phyloP scores from a whole-genome alignment of 805 yeast species.

The Candida sphagnicola region DNA sequence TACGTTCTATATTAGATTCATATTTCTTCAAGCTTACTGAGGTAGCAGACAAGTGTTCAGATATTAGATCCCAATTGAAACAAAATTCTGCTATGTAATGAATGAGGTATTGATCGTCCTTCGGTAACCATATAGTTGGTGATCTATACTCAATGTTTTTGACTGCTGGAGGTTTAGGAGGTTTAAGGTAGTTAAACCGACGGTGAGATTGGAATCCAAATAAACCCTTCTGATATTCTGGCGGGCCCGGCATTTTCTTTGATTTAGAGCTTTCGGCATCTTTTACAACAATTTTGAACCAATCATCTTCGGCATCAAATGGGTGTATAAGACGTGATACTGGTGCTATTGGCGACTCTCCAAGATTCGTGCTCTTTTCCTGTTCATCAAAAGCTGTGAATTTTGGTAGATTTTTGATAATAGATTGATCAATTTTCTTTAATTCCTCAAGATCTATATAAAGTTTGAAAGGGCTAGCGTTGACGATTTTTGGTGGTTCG shows the following conservation, averaged over 20 bases:
- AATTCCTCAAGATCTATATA: constrained; percentile 39
- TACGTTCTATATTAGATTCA: constrained; percentile 83
- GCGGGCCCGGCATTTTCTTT: constrained; percentile 17
- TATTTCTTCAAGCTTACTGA: constrained; percentile 59
- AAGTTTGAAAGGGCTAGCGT: constrained; percentile 40
- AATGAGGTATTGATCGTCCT: constrained; percentile 79
- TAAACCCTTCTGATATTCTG: constrained; percentile 52
- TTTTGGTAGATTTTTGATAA: constrained; percentile 44
- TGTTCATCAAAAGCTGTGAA: constrained; percentile 44
- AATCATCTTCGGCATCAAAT: constrained; percentile 57
- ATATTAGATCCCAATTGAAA: constrained; percentile 90
- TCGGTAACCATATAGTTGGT: constrained; percentile 95
- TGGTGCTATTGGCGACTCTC: constrained; percentile 40
- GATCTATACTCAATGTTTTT: constrained; percentile 77
- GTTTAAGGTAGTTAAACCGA: constrained; percentile 63
- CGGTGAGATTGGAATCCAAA: constrained; percentile 51
- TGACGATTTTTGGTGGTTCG: constrained; percentile 3
- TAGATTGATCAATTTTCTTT: constrained; percentile 43
- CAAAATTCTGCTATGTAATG: constrained; percentile 80
- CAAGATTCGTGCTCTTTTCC: constrained; percentile 9
- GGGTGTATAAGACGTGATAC: constrained; percentile 66
- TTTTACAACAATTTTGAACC: constrained; percentile 55
- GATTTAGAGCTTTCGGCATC: constrained; percentile 19
- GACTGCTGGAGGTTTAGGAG: constrained; percentile 88
- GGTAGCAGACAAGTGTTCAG: constrained; percentile 69